Conservation (phyloP, 2,329 filamentous ascomycete species). For the Alternaria burnsii region DNA sequence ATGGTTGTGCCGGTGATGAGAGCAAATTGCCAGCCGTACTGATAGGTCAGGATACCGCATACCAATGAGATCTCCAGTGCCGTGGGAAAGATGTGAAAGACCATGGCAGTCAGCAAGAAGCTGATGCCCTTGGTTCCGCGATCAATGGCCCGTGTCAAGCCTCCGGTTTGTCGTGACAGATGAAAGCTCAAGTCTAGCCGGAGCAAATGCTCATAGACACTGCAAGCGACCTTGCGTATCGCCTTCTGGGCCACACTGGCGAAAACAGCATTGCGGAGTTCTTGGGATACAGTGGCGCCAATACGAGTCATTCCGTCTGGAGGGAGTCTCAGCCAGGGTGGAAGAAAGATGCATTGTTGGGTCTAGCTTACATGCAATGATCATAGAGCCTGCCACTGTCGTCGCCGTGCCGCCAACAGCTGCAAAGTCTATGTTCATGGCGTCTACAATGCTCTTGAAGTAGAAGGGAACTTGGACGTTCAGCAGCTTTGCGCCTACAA, state of each 20-base stretch:
- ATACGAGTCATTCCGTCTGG: conserved; percentile 84
- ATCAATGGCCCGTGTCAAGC: conserved; percentile 91
- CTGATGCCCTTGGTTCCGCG: conserved; percentile 98
- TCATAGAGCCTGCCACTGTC: conserved; percentile 89
- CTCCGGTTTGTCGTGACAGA: conserved; percentile 91
- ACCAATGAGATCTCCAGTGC: conserved; percentile 94
- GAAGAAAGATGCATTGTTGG: conserved; percentile 15
- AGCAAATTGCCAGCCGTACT: conserved; percentile 92
- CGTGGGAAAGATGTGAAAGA: conserved; percentile 95
- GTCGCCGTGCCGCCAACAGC: conserved; percentile 86
- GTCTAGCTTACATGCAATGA: conserved; percentile 74
- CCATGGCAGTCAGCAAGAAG: conserved; percentile 96
- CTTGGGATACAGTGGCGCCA: conserved; percentile 88
- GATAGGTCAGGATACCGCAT: conserved; percentile 94
- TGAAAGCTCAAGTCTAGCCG: conserved; percentile 93
- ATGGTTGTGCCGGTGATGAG: conserved; percentile 90
- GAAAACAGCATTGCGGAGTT: conserved; percentile 94
- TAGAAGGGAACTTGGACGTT: conserved; percentile 99
- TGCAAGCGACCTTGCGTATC: conserved; percentile 87
- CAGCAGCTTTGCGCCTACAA: conserved; percentile 88
- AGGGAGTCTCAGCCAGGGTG: conserved; percentile 25
- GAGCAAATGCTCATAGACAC: conserved; percentile 91
- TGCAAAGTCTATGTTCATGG: conserved; percentile 96
- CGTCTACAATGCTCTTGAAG: conserved; percentile 97
- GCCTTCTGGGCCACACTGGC: conserved; percentile 97